Evolutionary conservation across 129 eudicot genomes (phyloP).

Genomic region (Flaveria sonorensis): DNA sequence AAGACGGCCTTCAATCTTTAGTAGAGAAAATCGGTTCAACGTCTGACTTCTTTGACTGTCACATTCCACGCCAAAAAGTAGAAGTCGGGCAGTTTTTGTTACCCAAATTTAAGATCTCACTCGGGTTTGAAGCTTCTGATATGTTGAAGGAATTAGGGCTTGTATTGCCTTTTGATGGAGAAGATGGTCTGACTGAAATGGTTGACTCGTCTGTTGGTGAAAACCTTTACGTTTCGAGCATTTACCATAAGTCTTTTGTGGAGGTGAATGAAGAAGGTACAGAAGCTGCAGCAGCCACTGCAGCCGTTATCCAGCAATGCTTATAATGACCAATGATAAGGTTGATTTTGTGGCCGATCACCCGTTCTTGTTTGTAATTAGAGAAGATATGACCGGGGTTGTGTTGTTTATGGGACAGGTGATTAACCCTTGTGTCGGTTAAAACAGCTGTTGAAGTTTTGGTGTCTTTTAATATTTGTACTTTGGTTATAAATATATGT

Average conservation of each 20-base stretch:
- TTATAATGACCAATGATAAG: neutral
- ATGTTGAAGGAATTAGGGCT: slow-evolving; percentile 6
- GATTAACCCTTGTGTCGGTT: slow-evolving; percentile 9
- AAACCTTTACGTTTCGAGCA: neutral
- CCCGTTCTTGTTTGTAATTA: slow-evolving; percentile 16
- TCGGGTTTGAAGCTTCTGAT: slow-evolving; percentile 2
- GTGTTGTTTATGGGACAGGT: slow-evolving; percentile 27
- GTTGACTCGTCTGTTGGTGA: neutral
- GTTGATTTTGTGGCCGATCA: slow-evolving; percentile 14
- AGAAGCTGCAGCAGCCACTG: slow-evolving; percentile 11
- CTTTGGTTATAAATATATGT: neutral
- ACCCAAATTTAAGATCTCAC: slow-evolving; percentile 12
- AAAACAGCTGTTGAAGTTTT: neutral
- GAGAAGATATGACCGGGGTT: slow-evolving; percentile 11
- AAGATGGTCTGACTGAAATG: neutral
- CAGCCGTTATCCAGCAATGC: neutral
- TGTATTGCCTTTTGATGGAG: neutral
- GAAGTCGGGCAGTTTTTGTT: neutral
- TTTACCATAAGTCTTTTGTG: slow-evolving; percentile 9
- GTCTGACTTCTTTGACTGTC: neutral
- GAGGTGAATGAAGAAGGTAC: slow-evolving; percentile 21
- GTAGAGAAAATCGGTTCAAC: neutral
- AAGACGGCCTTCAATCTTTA: neutral
- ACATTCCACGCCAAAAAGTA: neutral
- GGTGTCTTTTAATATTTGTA: neutral